Evolutionary conservation across 2,329 filamentous ascomycete genomes (phyloP).

Genomic region (Gaeumannomyces tritici): DNA sequence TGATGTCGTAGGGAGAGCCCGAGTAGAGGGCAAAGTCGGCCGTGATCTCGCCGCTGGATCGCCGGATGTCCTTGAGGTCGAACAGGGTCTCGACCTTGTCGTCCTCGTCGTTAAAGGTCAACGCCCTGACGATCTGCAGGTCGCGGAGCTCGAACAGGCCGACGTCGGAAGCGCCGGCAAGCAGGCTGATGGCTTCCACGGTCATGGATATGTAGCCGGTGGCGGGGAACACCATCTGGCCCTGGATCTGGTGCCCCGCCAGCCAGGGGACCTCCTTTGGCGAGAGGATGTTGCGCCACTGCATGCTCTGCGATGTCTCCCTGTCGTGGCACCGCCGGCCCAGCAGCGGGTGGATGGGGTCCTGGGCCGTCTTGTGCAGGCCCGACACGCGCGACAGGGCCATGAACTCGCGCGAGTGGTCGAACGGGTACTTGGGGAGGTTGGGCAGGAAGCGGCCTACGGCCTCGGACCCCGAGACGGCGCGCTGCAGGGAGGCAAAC

Average conservation of each 20-base stretch:
- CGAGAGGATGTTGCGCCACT: constrained; percentile 15
- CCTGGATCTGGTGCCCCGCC: constrained; percentile 22
- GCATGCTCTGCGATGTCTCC: constrained; percentile 14
- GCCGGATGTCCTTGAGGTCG: background rate
- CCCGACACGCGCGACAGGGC: too few species aligned
- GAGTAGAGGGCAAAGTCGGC: background rate
- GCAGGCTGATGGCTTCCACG: background rate
- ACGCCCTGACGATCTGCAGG: background rate
- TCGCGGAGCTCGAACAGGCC: background rate
- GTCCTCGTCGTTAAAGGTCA: background rate
- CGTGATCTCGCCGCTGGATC: background rate
- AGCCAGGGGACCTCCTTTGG: constrained; percentile 25
- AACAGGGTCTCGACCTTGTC: background rate
- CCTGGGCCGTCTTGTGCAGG: background rate
- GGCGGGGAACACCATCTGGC: constrained; percentile 26
- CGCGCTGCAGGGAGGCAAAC: too few species aligned
- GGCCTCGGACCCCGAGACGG: too few species aligned
- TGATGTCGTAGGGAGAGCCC: background rate
- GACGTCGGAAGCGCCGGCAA: too few species aligned
- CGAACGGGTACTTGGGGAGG: constrained; percentile 31
- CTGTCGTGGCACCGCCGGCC: constrained; percentile 2
- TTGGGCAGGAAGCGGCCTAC: constrained; percentile 21
- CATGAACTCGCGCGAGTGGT: constrained; percentile 28
- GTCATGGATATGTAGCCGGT: background rate
- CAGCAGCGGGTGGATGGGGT: constrained; percentile 7